Evolutionary conservation across 352 stramenopile species (phyloP).

Genomic region (Phytopythium mirpurense): DNA sequence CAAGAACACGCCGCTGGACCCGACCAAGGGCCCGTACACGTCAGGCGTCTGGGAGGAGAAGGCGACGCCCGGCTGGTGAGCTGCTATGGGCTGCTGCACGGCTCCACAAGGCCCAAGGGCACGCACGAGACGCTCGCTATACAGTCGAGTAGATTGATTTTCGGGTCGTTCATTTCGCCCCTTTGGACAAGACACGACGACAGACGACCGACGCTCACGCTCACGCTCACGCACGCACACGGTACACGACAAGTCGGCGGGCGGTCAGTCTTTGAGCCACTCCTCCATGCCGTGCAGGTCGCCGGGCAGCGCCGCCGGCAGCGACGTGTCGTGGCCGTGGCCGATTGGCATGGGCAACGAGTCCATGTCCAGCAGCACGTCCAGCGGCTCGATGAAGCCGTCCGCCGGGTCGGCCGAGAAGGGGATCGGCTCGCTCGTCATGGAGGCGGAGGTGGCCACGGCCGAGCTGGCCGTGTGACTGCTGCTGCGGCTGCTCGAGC

Average conservation of each 20-base stretch:
- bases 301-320: constrained; percentile 48
- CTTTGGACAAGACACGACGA: constrained; percentile 1
- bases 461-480: constrained; percentile 6
- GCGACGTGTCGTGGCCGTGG: constrained; percentile 32
- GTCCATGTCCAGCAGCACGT: constrained; percentile 54
- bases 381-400: constrained; percentile 42
- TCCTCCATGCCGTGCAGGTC: constrained; percentile 79
- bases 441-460: not conserved
- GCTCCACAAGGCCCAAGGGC: too few relatives aligned
- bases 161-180: too few relatives aligned
- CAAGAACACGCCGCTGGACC: constrained; percentile 59
- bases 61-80: constrained; percentile 64
- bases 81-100: too few relatives aligned
- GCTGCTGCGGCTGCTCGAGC: constrained; percentile 6
- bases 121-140: too few relatives aligned
- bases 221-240: constrained; percentile 6
- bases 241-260: not conserved
- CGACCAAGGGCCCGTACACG: constrained; percentile 38
- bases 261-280: constrained; percentile 68
- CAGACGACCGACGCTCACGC: too few relatives aligned
- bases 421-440: constrained; percentile 31
- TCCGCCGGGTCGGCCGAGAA: constrained; percentile 26
- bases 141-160: too few relatives aligned
- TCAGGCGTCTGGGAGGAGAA: constrained; percentile 67
- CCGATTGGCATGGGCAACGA: constrained; percentile 67